Conservation (phyloP, 148 eudicot species). For the Polygonum maritimum region DNA sequence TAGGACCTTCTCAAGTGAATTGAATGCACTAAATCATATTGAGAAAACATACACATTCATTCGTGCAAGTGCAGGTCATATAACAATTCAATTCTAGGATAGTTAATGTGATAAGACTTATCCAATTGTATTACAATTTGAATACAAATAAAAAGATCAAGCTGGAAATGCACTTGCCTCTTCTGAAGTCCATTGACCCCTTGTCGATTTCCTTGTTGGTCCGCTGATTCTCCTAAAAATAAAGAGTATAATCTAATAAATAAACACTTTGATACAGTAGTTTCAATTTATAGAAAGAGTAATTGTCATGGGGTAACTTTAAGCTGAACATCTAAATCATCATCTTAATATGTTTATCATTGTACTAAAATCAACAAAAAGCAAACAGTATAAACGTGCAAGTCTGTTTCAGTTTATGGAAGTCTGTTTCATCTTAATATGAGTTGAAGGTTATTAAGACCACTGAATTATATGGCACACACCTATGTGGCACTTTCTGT, state of each 20-base stretch:
- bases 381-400: background rate
- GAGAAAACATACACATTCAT: background rate
- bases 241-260: background rate
- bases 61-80: background rate
- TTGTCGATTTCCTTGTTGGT: slow-evolving; percentile 94
- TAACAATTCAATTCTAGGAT: background rate
- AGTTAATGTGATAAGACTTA: background rate
- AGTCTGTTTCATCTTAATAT: background rate
- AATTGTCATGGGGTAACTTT: background rate
- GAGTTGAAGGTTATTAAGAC: background rate
- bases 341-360: background rate
- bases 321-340: background rate
- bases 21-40: background rate
- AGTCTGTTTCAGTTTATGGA: background rate
- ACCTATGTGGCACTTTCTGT: background rate
- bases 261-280: background rate
- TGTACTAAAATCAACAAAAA: no score
- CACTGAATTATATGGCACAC: background rate
- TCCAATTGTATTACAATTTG: background rate
- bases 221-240: slow-evolving; percentile 82
- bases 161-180: slow-evolving; percentile 40
- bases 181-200: slow-evolving; percentile 95
- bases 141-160: background rate
- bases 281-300: background rate
- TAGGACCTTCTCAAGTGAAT: background rate